phyloP scores from a whole-genome alignment of 2,329 filamentous ascomycete genomes.

The Nemania sp. region DNA sequence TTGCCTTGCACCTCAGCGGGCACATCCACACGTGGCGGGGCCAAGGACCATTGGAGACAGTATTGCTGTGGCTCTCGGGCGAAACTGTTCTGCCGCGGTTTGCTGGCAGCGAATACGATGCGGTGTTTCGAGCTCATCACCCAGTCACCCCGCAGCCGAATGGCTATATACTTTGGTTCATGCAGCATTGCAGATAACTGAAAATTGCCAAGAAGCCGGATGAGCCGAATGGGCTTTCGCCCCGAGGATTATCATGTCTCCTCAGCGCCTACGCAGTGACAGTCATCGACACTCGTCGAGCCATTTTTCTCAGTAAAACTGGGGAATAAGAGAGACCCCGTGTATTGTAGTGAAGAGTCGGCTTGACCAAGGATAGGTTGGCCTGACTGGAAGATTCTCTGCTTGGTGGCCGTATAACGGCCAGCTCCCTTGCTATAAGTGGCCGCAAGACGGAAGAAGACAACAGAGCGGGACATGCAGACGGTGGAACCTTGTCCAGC shows the following conservation, averaged over 20 bases:
- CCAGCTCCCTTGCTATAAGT: no score
- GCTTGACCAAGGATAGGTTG: no score
- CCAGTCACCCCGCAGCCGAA: conserved; percentile 15
- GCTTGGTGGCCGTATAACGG: no score
- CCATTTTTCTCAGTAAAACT: neutral
- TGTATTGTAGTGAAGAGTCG: no score
- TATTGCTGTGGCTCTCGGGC: conserved; percentile 9
- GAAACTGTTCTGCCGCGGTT: conserved; percentile 8
- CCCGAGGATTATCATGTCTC: conserved; percentile 1
- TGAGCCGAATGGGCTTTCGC: conserved; percentile 14
- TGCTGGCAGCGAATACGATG: conserved; percentile 16
- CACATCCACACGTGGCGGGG: conserved; percentile 26
- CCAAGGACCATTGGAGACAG: conserved; percentile 20
- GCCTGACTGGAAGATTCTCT: no score
- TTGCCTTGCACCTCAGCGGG: conserved; percentile 10
- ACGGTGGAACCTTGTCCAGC: no score
- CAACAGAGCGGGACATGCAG: no score
- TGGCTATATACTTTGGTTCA: conserved; percentile 13
- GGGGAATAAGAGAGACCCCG: no score
- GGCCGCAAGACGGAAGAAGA: no score
- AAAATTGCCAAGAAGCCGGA: conserved; percentile 13
- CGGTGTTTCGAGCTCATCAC: conserved; percentile 8
- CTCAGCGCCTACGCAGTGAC: conserved; percentile 2
- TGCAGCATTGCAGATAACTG: conserved; percentile 11
- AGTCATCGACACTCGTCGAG: neutral